A percentile compares a stretch with the other conserved stretches of the same genome.
phyloP scores from a whole-genome alignment of 805 yeast genomes.

The Nakazawaea wickerhamii region DNA sequence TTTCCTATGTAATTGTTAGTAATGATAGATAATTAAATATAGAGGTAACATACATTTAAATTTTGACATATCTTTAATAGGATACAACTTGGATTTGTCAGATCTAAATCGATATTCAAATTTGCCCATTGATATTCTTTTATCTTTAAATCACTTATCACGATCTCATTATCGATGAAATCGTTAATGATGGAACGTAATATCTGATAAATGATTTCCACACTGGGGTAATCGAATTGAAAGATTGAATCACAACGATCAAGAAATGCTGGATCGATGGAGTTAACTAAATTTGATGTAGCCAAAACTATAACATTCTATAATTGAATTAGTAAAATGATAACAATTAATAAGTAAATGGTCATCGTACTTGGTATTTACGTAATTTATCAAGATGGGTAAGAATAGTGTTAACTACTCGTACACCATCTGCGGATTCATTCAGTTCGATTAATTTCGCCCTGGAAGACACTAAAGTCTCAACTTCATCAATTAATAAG shows the following conservation, averaged over 20 bases:
- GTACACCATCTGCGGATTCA: slow-evolving; percentile 33
- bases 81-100: background rate
- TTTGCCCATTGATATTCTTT: background rate
- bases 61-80: slow-evolving; percentile 1
- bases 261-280: slow-evolving; percentile 35
- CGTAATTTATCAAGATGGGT: slow-evolving; percentile 34
- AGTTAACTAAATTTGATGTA: slow-evolving; percentile 32
- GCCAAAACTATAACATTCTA: slow-evolving; percentile 31
- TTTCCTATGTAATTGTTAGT: background rate
- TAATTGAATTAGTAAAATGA: background rate
- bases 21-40: background rate
- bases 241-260: slow-evolving; percentile 30
- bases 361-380: slow-evolving; percentile 6
- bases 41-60: background rate
- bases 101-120: background rate
- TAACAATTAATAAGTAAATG: background rate
- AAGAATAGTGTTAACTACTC: slow-evolving; percentile 36
- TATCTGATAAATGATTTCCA: background rate
- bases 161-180: background rate
- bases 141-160: background rate
- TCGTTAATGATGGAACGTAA: background rate
- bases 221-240: background rate
- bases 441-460: slow-evolving; percentile 25
- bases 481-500: slow-evolving; percentile 37
- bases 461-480: slow-evolving; percentile 35